Evolutionary conservation across 306 rosid species (phyloP), one percentile per base, ranked within the genome.

Genomic region (Comarum palustre): DNA sequence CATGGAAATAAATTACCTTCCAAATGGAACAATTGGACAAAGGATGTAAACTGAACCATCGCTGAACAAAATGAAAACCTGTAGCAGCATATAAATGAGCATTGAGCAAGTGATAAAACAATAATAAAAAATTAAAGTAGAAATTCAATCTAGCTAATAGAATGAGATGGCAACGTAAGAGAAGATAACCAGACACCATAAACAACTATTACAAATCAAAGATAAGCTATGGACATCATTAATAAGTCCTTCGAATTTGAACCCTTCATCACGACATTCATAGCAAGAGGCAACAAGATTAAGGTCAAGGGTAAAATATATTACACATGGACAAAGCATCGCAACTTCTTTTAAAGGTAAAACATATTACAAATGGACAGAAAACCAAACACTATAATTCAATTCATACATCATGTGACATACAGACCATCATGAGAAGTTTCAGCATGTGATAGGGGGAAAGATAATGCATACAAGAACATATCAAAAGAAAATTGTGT

Each of bases 21-120:
- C 97, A 86, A 94, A 94, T 74, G 96, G 96, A 85, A 88, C 91
- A 75, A 94, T 69, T 2, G 97, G 97, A 82, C 99, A 94, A 68
- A 91, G 90, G 78, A 90, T 83, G 78, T 84, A 94, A 75, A 86
- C 71, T 74, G 96, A 82, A 81, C 99, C 97, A 81, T 94, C 90
- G 20, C 83, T 82, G 82, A 87, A 94, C 84, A 85, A 82, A 82
- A 91, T 57, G 81, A 91, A 94, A 83, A 94, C 97, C 99, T 94
- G 96, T 32, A 76, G 71, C 25, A 48, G 73, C 57, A 73, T 29
- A 79, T 2, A 42, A 59, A 15, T 74, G 20, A 25, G 47, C 36
- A 19, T 39, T 50, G 39, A 69, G 57, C 17, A 46, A 73, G 54
- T 57, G 16, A 64, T 36, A 76, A 50, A 76, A 73, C 50, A 58